Percentiles rank a stretch among this genome's conserved stretches.
Conservation (phyloP, 2,329 filamentous ascomycete species). For the Nigrograna mackinnonii region DNA sequence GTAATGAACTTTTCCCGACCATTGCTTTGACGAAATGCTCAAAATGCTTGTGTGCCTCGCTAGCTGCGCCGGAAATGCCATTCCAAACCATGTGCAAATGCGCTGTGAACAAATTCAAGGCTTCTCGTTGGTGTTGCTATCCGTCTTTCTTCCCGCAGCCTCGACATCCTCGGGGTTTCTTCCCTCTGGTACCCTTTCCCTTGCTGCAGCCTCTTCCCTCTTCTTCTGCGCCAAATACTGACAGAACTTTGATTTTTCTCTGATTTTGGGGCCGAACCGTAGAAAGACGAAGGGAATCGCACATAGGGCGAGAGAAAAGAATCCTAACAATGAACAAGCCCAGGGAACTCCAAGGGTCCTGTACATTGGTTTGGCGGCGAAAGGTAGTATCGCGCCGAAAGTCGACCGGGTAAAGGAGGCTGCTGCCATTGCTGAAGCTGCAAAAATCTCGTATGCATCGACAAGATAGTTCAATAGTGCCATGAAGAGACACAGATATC, state of each 20-base stretch:
- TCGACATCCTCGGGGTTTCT: too few species aligned
- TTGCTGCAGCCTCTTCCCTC: slow-evolving; percentile 34
- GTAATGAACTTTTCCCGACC: too few species aligned
- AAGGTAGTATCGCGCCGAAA: slow-evolving; percentile 68
- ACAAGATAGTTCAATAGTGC: slow-evolving; percentile 63
- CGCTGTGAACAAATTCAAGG: too few species aligned
- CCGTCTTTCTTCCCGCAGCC: too few species aligned
- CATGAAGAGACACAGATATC: slow-evolving; percentile 56
- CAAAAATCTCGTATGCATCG: slow-evolving; percentile 72
- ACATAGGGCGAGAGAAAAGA: slow-evolving; percentile 53
- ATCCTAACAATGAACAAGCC: slow-evolving; percentile 58
- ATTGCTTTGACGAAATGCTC: too few species aligned
- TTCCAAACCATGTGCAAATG: too few species aligned
- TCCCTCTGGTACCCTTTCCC: too few species aligned
- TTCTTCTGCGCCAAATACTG: slow-evolving; percentile 55
- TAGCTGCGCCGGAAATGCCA: too few species aligned
- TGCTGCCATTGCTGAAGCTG: slow-evolving; percentile 78
- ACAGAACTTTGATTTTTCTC: slow-evolving; percentile 64
- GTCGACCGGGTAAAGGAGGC: slow-evolving; percentile 78
- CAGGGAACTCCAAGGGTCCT: slow-evolving; percentile 69
- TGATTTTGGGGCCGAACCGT: slow-evolving; percentile 57
- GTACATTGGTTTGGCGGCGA: slow-evolving; percentile 63
- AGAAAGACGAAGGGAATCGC: slow-evolving; percentile 64
- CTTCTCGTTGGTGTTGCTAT: too few species aligned
- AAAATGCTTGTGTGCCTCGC: too few species aligned